phyloP scores from a whole-genome alignment of 2,329 filamentous ascomycete genomes.

The Diaporthe sp. region DNA sequence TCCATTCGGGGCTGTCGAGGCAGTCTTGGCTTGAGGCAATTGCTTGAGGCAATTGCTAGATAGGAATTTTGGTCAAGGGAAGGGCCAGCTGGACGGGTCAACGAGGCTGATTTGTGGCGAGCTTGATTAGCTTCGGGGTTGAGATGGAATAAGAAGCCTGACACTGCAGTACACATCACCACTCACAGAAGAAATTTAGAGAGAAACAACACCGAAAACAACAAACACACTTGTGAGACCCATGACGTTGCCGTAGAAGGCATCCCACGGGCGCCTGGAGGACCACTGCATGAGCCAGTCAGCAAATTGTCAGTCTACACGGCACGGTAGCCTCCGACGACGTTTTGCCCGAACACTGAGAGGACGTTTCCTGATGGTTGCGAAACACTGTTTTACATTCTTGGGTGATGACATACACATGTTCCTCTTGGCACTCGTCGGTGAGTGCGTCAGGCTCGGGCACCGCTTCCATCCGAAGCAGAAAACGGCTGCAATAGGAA shows the following conservation, averaged over 20 bases:
- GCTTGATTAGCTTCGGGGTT: not conserved
- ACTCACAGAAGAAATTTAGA: not conserved
- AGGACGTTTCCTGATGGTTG: not conserved
- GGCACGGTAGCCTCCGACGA: constrained; percentile 2
- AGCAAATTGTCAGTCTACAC: not conserved
- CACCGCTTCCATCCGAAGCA: constrained; percentile 2
- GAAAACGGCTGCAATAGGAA: not conserved
- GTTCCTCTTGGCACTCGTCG: not conserved
- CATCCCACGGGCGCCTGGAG: not conserved
- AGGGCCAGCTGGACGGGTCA: not conserved
- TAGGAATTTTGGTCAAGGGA: too few species aligned
- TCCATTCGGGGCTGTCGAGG: constrained; percentile 30
- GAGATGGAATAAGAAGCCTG: not conserved
- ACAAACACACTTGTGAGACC: not conserved
- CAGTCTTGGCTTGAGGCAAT: constrained; percentile 10
- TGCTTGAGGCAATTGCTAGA: not conserved
- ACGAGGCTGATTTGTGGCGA: too few species aligned
- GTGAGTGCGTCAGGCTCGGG: not conserved
- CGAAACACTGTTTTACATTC: constrained; percentile 19
- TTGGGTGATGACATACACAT: not conserved
- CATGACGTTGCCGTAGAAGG: not conserved
- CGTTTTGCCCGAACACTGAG: not conserved
- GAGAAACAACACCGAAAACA: not conserved
- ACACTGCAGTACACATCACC: not conserved
- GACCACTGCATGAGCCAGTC: not conserved